A percentile compares a stretch with the other conserved stretches of the same genome.
Evolutionary conservation across 2,329 filamentous ascomycete species (phyloP).

Genomic region (Cercospora canescens): DNA sequence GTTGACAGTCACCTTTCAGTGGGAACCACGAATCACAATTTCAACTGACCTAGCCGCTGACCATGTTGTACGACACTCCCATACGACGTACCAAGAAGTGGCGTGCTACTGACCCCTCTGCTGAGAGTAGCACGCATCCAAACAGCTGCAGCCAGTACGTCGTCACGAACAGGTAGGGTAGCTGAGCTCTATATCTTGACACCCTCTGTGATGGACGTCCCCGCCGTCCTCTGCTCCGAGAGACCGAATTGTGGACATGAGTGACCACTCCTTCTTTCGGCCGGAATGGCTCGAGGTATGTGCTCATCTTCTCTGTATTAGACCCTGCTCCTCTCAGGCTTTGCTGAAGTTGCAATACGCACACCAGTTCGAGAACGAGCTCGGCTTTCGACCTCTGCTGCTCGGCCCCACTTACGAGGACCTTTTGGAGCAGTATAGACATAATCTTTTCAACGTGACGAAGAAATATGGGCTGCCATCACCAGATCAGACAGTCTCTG

Average conservation of each 20-base stretch:
- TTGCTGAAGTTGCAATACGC: background rate
- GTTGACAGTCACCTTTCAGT: background rate
- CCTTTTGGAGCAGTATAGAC: constrained; percentile 16
- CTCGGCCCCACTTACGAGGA: constrained; percentile 20
- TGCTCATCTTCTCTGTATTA: background rate
- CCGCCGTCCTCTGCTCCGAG: background rate
- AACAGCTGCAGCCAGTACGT: constrained; percentile 9
- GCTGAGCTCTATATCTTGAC: background rate
- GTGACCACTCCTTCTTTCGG: constrained; percentile 4
- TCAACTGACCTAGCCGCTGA: constrained; percentile 9
- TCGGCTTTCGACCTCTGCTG: constrained; percentile 20
- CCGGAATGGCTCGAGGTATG: constrained; percentile 14
- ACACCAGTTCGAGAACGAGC: constrained; percentile 19
- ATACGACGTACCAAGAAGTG: constrained; percentile 7
- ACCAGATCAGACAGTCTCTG: constrained; percentile 8
- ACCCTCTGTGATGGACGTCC: background rate
- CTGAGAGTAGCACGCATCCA: constrained; percentile 1
- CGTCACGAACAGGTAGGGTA: constrained; percentile 2
- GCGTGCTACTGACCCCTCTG: constrained; percentile 10
- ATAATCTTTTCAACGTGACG: constrained; percentile 12
- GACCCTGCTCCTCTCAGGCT: background rate
- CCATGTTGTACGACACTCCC: constrained; percentile 8
- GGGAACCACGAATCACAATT: background rate
- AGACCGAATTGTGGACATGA: background rate
- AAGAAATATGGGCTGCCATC: constrained; percentile 15